Evolutionary conservation across 202 grass and related monocot genomes (phyloP).

Genomic region (Zizania palustris): DNA sequence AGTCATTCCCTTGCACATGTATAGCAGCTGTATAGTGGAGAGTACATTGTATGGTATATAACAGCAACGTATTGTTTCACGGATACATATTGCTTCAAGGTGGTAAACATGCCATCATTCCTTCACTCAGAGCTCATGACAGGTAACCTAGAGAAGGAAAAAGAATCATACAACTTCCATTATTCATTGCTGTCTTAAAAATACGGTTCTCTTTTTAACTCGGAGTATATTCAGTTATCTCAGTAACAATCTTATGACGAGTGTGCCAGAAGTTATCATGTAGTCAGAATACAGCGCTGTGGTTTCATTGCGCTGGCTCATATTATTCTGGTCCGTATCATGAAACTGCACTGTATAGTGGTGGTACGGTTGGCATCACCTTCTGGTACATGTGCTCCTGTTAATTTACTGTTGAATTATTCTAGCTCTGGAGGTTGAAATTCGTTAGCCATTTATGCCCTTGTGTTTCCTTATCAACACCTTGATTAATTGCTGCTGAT

Average conservation of each 20-base stretch:
- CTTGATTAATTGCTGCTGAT: not conserved
- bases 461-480: not conserved
- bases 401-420: not conserved
- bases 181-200: not conserved
- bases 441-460: not conserved
- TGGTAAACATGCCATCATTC: not conserved
- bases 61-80: constrained; percentile 26
- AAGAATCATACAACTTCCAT: not conserved
- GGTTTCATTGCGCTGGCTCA: not conserved
- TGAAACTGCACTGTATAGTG: not conserved
- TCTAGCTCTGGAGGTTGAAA: not conserved
- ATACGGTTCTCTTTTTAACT: not conserved
- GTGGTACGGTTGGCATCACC: not conserved
- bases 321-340: not conserved
- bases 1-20: constrained; percentile 8
- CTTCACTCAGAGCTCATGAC: constrained; percentile 9
- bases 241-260: not conserved
- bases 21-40: constrained; percentile 40
- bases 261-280: not conserved
- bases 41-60: constrained; percentile 43
- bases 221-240: not conserved
- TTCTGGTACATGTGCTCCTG: not conserved
- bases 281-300: not conserved
- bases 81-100: constrained; percentile 25
- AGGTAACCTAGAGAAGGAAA: constrained; percentile 7